These are phyloP conservation scores for Phytophthora pinifolia DNA, from an alignment of 352 stramenopile species.

Conservation along the genomic window DNA sequence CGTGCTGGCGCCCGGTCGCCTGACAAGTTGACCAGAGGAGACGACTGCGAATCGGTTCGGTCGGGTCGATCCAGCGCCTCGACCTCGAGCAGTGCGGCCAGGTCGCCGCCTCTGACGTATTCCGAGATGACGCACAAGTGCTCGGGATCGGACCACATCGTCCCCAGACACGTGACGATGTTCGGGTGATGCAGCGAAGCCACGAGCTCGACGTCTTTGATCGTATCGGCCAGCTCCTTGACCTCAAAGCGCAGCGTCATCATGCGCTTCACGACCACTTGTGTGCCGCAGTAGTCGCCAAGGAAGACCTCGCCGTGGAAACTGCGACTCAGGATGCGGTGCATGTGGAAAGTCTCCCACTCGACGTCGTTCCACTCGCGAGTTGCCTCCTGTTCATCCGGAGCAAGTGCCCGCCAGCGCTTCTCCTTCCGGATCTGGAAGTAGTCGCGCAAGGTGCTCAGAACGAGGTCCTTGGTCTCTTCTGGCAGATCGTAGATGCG, in stretches of 20 bases:
- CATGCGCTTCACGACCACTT: conserved; percentile 71
- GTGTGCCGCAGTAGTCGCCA: conserved; percentile 50
- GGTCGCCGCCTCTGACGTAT: conserved; percentile 59
- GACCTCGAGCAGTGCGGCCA: conserved; percentile 53
- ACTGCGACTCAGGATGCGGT: conserved; percentile 60
- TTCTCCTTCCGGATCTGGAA: conserved; percentile 60
- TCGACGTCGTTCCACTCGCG: conserved; percentile 56
- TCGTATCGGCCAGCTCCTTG: conserved; percentile 58
- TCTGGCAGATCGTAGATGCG: conserved; percentile 62
- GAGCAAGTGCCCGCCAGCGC: conserved; percentile 24
- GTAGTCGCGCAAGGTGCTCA: conserved; percentile 61
- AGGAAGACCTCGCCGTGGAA: conserved; percentile 67
- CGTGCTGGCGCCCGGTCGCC: conserved; percentile 10
- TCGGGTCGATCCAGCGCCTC: conserved; percentile 40
- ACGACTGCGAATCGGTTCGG: conserved; percentile 14
- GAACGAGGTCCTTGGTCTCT: conserved; percentile 57
- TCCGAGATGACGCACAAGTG: conserved; percentile 74
- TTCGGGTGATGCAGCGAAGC: conserved; percentile 56
- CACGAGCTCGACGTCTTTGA: conserved; percentile 74
- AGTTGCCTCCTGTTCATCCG: conserved; percentile 23
- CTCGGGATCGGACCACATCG: conserved; percentile 64
- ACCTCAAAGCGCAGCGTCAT: conserved; percentile 66
- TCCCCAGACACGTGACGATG: conserved; percentile 70
- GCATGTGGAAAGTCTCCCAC: conserved; percentile 66
- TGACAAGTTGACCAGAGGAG: conserved; percentile 7